Evolutionary conservation across 2,329 filamentous ascomycete species (phyloP), one percentile per base, ranked within the genome.

Genomic region (Emmonsiellopsis sp.): DNA sequence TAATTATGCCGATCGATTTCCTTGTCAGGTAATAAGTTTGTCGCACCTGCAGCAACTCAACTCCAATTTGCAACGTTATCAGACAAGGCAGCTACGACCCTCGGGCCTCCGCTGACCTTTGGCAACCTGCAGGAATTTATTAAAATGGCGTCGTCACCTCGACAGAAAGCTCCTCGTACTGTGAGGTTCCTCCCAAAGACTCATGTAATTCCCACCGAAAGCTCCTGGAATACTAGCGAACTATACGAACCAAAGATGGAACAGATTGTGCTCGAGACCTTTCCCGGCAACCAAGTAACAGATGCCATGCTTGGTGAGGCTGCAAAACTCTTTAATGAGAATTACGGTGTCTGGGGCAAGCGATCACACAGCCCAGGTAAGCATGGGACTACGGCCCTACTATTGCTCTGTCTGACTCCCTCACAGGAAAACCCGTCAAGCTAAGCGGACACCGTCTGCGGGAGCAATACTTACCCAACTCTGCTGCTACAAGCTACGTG

Each of bases 231-330:
- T 31, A 44, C 20, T 5, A 44, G 20, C 16, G 42, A 11, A 26
- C 20, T 44, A 30, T 44, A 13, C 13, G 11, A 31, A 44, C 0
- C 3, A 44, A 44, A 20, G 20, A 44, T 44, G 20, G 42, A 30
- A 44, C 44, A 44, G 37, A 45, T 44, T 52, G 2, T 51, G 44
- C 65, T 58, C 58, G 58, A 68, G 58, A 62, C 34, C 47, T 68
- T 62, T 54, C 51, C 59, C 42, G 59, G 59, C 53, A 58, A 56
- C 51, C 45, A 66, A 46, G 58, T 72, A 55, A 72, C 68, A 7
- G 66, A 70, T 16, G 53, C 55, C 50, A 70, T 73, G 67, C 61
- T 73, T n/a, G 50, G 59, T 20, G 64, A 70, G 58, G 69, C 71
- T 7, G 52, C 64, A 48, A 57, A 61, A 57, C 61, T 65, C 59